phyloP scores from a whole-genome alignment of 1,139 yeast genomes.

The Yamadazyma diddensiae region DNA sequence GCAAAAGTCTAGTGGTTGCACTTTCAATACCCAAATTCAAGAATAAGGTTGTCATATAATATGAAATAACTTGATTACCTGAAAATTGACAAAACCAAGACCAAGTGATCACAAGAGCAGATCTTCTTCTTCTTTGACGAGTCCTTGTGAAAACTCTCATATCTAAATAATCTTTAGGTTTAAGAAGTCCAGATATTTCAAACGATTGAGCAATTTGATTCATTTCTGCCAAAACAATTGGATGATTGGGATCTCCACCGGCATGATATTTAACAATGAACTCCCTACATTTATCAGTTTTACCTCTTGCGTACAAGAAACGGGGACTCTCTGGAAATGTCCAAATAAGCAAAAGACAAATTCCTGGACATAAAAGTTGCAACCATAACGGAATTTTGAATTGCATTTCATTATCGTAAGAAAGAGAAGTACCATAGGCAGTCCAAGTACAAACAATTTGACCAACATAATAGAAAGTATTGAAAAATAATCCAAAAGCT shows the following conservation, averaged over 20 bases:
- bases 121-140: conserved; percentile 6
- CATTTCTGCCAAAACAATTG: conserved; percentile 18
- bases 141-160: conserved; percentile 8
- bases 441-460: conserved; percentile 21
- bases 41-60: conserved; percentile 20
- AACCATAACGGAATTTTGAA: conserved; percentile 17
- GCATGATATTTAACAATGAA: conserved; percentile 21
- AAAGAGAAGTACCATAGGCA: conserved; percentile 18
- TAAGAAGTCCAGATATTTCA: conserved; percentile 7
- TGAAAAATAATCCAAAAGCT: conserved; percentile 17
- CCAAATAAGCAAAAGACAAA: conserved; percentile 14
- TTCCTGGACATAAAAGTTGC: conserved; percentile 16
- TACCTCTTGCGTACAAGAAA: conserved; percentile 40
- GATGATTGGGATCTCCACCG: conserved; percentile 17
- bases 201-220: conserved; percentile 17
- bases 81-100: conserved; percentile 10
- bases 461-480: conserved; percentile 21
- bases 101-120: conserved; percentile 8
- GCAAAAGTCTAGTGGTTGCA: conserved; percentile 16
- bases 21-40: conserved; percentile 17
- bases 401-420: conserved; percentile 11
- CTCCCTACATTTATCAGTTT: conserved; percentile 34
- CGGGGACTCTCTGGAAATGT: conserved; percentile 62
- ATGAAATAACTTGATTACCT: conserved; percentile 20
- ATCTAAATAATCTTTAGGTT: conserved; percentile 8